These are phyloP conservation scores for Sphagnum fallax DNA, from an alignment of 228 moss, liverwort and hornwort genomes.

Conservation along the genomic window DNA sequence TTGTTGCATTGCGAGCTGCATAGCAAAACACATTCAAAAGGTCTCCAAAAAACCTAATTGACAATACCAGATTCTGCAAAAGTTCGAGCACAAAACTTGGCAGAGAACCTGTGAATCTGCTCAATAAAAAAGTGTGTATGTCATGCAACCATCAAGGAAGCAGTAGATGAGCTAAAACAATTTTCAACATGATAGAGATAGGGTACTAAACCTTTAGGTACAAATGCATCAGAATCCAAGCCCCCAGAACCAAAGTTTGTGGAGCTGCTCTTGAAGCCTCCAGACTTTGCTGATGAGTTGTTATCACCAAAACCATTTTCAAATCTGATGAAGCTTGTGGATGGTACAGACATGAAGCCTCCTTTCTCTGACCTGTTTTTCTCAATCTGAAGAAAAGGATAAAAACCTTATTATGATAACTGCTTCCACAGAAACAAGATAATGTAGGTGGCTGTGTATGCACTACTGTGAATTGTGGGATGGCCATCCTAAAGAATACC, in stretches of 20 bases:
- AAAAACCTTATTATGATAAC: neutral
- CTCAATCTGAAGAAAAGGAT: constrained; percentile 25
- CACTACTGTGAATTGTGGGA: no score
- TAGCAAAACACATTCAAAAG: neutral
- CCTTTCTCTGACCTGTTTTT: constrained; percentile 58
- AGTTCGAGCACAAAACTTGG: no score
- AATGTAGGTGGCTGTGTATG: no score
- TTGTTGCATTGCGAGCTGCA: constrained; percentile 19
- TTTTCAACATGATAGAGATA: neutral
- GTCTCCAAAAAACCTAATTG: no score
- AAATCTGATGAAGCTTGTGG: constrained; percentile 28
- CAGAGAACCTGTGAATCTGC: no score
- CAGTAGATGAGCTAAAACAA: neutral
- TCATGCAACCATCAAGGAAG: no score
- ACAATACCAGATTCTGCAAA: no score
- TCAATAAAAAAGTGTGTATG: no score
- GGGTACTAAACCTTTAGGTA: constrained; percentile 13
- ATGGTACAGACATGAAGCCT: constrained; percentile 26
- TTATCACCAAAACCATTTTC: constrained; percentile 44
- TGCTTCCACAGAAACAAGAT: no score
- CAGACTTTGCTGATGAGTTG: constrained; percentile 18
- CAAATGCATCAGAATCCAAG: constrained; percentile 39
- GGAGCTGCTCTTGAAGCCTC: constrained; percentile 42
- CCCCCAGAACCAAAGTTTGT: constrained; percentile 24
- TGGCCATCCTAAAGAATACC: no score